A percentile compares a stretch with the other conserved stretches of the same genome.
These are phyloP conservation scores for Orbilia oligospora DNA, from an alignment of 2,329 filamentous ascomycete species.

Conservation along the genomic window DNA sequence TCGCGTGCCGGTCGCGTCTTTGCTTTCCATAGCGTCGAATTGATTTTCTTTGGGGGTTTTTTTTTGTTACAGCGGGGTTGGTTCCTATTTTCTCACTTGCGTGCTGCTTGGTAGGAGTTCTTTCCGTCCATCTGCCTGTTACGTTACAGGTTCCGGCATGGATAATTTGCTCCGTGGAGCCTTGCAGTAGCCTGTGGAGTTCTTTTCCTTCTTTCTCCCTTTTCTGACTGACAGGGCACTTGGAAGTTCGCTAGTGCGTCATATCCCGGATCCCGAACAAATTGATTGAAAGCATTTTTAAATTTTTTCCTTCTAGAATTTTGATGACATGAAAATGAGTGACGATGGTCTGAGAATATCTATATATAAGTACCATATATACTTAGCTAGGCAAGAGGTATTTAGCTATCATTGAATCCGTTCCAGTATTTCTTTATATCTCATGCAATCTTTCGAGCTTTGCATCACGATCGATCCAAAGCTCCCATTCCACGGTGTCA, in stretches of 20 bases:
- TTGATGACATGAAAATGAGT: background rate
- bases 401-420: slow-evolving; percentile 4
- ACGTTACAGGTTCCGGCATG: slow-evolving; percentile 23
- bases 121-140: slow-evolving; percentile 18
- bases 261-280: slow-evolving; percentile 16
- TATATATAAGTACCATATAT: background rate
- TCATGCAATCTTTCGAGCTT: background rate
- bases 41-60: no score
- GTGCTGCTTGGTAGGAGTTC: slow-evolving; percentile 9
- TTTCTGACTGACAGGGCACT: background rate
- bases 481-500: background rate
- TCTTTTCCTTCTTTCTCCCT: background rate
- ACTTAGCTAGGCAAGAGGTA: no score
- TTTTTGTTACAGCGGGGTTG: slow-evolving; percentile 4
- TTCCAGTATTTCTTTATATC: background rate
- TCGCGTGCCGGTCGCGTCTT: slow-evolving; percentile 30
- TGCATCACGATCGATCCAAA: background rate
- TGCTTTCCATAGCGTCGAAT: background rate
- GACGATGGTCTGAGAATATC: slow-evolving; percentile 13
- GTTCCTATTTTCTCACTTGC: background rate
- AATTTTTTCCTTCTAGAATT: slow-evolving; percentile 2
- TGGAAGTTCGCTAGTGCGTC: slow-evolving; percentile 25
- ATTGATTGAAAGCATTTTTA: background rate
- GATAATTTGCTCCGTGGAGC: slow-evolving; percentile 30
- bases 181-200: slow-evolving; percentile 8